phyloP scores from a whole-genome alignment of 108 stramenopile genomes.

The Nitzschia sp. region DNA sequence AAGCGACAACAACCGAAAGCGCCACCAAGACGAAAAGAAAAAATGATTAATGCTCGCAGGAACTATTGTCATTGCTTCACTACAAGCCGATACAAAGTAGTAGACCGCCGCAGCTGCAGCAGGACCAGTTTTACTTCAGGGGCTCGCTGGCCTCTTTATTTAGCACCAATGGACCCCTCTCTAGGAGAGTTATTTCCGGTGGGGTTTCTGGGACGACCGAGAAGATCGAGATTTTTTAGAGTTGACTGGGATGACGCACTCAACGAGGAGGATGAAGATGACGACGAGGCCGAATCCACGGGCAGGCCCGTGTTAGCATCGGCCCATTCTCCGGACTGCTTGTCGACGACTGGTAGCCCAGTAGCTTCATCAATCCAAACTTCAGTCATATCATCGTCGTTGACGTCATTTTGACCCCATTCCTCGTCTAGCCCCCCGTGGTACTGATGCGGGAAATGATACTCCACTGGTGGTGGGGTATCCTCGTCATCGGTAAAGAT shows the following conservation, averaged over 20 bases:
- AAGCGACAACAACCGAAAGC: background rate
- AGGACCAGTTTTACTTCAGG: too few species aligned
- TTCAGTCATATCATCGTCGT: constrained; percentile 18
- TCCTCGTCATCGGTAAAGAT: constrained; percentile 2
- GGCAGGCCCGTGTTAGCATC: constrained; percentile 23
- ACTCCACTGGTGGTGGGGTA: background rate
- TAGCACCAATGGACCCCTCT: too few species aligned
- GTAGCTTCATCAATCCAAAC: constrained; percentile 34
- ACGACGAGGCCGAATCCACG: background rate
- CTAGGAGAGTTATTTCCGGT: too few species aligned
- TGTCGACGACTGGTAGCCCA: constrained; percentile 6
- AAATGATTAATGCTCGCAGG: background rate
- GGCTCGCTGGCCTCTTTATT: too few species aligned
- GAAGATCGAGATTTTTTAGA: constrained; percentile 4
- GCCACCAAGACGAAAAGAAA: background rate
- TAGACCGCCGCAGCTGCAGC: too few species aligned
- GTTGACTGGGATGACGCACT: too few species aligned
- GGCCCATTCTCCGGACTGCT: constrained; percentile 14
- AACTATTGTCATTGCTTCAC: too few species aligned
- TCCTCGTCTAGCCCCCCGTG: background rate
- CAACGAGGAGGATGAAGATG: background rate
- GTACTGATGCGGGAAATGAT: background rate
- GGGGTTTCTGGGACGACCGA: too few species aligned
- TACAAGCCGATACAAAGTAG: too few species aligned
- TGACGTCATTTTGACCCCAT: background rate